These are phyloP conservation scores for Cryptosporidium parvum DNA, from an alignment of 169 alveolate species.

Conservation along the genomic window DNA sequence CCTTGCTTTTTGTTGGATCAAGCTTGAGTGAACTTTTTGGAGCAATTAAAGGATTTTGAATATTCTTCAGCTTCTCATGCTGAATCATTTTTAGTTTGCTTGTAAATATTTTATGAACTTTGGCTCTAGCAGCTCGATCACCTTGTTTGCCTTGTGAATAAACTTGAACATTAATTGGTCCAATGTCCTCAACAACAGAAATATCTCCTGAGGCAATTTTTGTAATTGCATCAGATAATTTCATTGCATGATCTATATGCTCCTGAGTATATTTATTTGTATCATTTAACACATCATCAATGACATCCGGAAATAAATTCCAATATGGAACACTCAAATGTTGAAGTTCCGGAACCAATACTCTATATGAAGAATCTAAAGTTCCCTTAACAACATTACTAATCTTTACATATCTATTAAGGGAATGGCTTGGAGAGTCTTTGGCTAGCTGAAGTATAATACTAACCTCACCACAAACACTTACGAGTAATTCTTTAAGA, in stretches of 20 bases:
- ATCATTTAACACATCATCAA: constrained; percentile 49
- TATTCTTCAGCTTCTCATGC: constrained; percentile 32
- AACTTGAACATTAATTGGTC: constrained; percentile 35
- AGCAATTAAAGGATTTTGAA: constrained; percentile 50
- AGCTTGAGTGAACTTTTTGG: constrained; percentile 27
- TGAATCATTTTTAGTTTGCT: constrained; percentile 52
- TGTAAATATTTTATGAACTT: constrained; percentile 61
- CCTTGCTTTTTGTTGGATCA: constrained; percentile 27
- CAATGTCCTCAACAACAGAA: constrained; percentile 58
- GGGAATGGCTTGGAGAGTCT: constrained; percentile 65
- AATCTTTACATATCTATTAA: constrained; percentile 65
- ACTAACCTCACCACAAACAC: constrained; percentile 72
- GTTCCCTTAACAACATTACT: constrained; percentile 71
- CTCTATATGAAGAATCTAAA: constrained; percentile 63
- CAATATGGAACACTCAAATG: constrained; percentile 74
- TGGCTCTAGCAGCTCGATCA: constrained; percentile 18
- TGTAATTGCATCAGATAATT: constrained; percentile 59
- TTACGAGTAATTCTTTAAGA: constrained; percentile 42
- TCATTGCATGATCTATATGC: constrained; percentile 65
- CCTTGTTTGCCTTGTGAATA: constrained; percentile 7
- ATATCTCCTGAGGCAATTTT: constrained; percentile 60
- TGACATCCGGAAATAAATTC: constrained; percentile 34
- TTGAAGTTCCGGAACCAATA: constrained; percentile 73
- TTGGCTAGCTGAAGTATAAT: constrained; percentile 63
- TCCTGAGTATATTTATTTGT: constrained; percentile 60